Evolutionary conservation across 352 stramenopile species (phyloP).

Genomic region (Lagenidium sp.): DNA sequence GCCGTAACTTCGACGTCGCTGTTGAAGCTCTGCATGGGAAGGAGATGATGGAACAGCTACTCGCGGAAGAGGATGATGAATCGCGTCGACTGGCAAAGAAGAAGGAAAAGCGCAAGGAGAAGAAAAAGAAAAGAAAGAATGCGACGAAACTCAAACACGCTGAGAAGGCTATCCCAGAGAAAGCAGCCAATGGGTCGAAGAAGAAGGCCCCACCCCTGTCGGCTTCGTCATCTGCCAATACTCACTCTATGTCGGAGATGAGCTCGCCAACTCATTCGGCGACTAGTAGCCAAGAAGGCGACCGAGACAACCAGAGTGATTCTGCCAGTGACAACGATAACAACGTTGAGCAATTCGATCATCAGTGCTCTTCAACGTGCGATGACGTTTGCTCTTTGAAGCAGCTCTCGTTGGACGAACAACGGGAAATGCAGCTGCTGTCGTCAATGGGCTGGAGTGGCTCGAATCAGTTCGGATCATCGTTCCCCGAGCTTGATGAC

Average conservation of each 20-base stretch:
- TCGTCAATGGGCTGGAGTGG: slow-evolving; percentile 82
- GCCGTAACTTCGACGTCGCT: slow-evolving; percentile 75
- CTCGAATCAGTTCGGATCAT: slow-evolving; percentile 43
- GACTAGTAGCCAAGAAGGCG: slow-evolving; percentile 20
- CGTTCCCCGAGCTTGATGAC: slow-evolving; percentile 56
- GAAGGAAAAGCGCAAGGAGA: slow-evolving; percentile 85
- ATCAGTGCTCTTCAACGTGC: slow-evolving; percentile 43
- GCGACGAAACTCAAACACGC: slow-evolving; percentile 63
- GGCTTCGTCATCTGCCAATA: slow-evolving; percentile 9
- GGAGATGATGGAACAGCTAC: slow-evolving; percentile 83
- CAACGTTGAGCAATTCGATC: slow-evolving; percentile 6
- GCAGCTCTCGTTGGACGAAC: slow-evolving; percentile 52
- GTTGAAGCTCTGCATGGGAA: slow-evolving; percentile 77
- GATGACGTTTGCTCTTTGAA: slow-evolving; percentile 36
- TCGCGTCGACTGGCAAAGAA: slow-evolving; percentile 66
- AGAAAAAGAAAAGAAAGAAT: slow-evolving; percentile 85
- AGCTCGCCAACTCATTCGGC: slow-evolving; percentile 23
- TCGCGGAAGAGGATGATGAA: slow-evolving; percentile 81
- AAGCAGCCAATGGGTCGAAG: slow-evolving; percentile 15
- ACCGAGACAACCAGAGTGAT: slow-evolving; percentile 23
- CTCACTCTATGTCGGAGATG: slow-evolving; percentile 10
- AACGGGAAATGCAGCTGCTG: slow-evolving; percentile 67
- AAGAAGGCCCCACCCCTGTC: slow-evolving; percentile 13
- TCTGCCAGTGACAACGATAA: slow-evolving; percentile 22
- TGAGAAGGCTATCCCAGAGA: slow-evolving; percentile 7